Percentiles rank a stretch among this genome's conserved stretches.
Evolutionary conservation across 495 filamentous ascomycete species (phyloP).

Genomic region (Evansstolkia leycettana): DNA sequence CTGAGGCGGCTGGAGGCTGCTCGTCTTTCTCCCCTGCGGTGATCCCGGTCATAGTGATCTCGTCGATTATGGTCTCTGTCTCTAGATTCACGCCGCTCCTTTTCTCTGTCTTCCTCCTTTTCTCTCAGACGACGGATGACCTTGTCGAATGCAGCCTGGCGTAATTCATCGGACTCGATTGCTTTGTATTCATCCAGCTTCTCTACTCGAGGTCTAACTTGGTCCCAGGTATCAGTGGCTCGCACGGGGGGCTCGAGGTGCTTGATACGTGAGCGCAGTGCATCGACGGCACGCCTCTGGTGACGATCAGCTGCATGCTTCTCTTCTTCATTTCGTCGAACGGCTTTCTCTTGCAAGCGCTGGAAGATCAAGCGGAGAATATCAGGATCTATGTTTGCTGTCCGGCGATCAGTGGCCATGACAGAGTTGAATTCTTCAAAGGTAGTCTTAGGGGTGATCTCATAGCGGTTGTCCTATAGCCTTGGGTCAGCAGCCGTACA

Average conservation of each 20-base stretch:
- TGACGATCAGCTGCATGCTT: conserved; percentile 71
- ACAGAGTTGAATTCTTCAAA: conserved; percentile 74
- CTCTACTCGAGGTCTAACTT: conserved; percentile 64
- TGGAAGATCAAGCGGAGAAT: conserved; percentile 70
- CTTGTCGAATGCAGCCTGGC: conserved; percentile 83
- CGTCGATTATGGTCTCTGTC: conserved; percentile 40
- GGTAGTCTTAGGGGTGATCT: conserved; percentile 74
- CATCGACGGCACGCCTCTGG: conserved; percentile 74
- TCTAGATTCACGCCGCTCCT: conserved; percentile 46
- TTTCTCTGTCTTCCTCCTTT: conserved; percentile 75
- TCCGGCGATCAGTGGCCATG: conserved; percentile 72
- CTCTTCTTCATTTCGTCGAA: conserved; percentile 70
- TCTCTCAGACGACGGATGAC: conserved; percentile 79
- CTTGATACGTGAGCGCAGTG: conserved; percentile 77
- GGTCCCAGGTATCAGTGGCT: conserved; percentile 71
- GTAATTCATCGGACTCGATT: conserved; percentile 68
- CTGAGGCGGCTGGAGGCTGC: conserved; percentile 46
- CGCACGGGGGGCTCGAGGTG: conserved; percentile 79
- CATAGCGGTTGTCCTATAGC: conserved; percentile 72
- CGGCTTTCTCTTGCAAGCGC: conserved; percentile 68
- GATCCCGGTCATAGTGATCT: conserved; percentile 43
- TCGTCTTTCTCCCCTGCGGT: conserved; percentile 45
- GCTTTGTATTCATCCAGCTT: conserved; percentile 73
- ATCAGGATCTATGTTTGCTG: conserved; percentile 69
- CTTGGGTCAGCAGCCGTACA: conserved; percentile 1